A percentile compares a stretch with the other conserved stretches of the same genome.
These are phyloP conservation scores for Cenococcum geophilum DNA, from an alignment of 495 filamentous ascomycete species.

Conservation along the genomic window DNA sequence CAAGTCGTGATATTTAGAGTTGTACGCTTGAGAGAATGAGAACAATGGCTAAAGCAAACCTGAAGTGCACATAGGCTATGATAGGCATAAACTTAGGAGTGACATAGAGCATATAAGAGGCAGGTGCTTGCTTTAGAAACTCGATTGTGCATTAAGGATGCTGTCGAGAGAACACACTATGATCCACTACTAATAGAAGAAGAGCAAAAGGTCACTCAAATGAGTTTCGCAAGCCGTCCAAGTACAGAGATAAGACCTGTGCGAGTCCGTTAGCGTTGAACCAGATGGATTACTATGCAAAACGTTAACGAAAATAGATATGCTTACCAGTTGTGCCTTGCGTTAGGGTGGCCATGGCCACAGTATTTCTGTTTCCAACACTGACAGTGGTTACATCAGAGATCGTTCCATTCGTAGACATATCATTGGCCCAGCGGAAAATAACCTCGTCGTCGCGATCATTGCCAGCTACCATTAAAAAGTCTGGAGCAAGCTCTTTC, in stretches of 20 bases:
- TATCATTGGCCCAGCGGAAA: slow-evolving; percentile 84
- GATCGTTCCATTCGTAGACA: slow-evolving; percentile 51
- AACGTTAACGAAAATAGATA: background rate
- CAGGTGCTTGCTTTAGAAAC: background rate
- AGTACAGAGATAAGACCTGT: slow-evolving; percentile 4
- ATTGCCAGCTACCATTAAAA: slow-evolving; percentile 80
- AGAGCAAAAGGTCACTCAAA: background rate
- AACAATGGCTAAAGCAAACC: background rate
- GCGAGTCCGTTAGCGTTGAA: background rate
- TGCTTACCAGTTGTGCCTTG: slow-evolving; percentile 79
- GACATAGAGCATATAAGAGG: background rate
- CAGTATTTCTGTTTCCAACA: slow-evolving; percentile 76
- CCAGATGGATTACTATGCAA: background rate
- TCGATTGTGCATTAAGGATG: background rate
- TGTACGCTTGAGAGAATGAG: background rate
- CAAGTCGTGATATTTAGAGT: background rate
- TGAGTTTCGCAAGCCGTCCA: slow-evolving; percentile 1
- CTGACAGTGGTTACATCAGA: slow-evolving; percentile 73
- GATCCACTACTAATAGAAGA: too few species aligned
- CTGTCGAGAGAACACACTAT: too few species aligned
- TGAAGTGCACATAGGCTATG: background rate
- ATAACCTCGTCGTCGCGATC: slow-evolving; percentile 87
- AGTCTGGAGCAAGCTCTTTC: slow-evolving; percentile 54
- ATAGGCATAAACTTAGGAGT: background rate
- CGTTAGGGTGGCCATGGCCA: slow-evolving; percentile 76